Conservation (phyloP, 371 early-diverging fungal genomes). For the Nosema muscidifuracis region DNA sequence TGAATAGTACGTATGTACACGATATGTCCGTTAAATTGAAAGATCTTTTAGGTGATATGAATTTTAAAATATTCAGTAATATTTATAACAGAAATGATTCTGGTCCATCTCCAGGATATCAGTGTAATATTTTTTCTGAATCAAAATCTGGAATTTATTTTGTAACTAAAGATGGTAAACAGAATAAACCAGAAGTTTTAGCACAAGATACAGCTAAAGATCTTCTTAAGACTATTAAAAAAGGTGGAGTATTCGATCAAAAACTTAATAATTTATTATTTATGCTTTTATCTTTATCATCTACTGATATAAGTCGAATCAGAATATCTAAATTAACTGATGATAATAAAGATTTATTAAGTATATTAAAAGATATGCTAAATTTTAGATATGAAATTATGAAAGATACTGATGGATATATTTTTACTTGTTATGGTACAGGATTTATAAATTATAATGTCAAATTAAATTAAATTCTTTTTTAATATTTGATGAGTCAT, state of each 20-base stretch:
- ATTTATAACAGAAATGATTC: conserved; percentile 84
- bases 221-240: conserved; percentile 29
- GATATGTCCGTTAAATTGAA: conserved; percentile 79
- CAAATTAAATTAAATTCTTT: conserved; percentile 23
- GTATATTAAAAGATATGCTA: conserved; percentile 16
- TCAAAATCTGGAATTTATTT: conserved; percentile 45
- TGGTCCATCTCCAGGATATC: conserved; percentile 65
- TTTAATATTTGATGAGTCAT: background rate
- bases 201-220: conserved; percentile 3
- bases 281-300: conserved; percentile 28
- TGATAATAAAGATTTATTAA: background rate
- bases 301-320: conserved; percentile 22
- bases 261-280: conserved; percentile 28
- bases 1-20: conserved; percentile 84
- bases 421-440: conserved; percentile 9
- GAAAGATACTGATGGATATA: conserved; percentile 1
- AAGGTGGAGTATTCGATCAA: conserved; percentile 37
- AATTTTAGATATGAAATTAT: conserved; percentile 19
- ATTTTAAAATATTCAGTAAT: conserved; percentile 88
- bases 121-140: conserved; percentile 44
- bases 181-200: conserved; percentile 6
- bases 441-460: conserved; percentile 16
- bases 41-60: conserved; percentile 73
- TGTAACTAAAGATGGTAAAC: conserved; percentile 1
- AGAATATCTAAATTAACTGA: conserved; percentile 10